Evolutionary conservation across 257 asterid species (phyloP).

Genomic region (Nicotiana tomentosiformis): DNA sequence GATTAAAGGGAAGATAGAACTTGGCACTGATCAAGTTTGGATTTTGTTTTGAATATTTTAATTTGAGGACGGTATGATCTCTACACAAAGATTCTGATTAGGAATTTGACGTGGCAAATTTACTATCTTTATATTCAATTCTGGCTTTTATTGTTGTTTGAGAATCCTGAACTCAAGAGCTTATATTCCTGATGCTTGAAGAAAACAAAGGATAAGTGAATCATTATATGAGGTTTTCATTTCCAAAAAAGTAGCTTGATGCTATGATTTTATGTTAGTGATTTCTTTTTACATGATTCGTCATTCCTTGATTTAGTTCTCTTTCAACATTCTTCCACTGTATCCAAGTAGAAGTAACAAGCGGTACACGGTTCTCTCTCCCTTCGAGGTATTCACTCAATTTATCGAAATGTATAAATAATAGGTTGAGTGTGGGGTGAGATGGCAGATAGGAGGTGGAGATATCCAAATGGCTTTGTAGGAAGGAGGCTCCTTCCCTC

Average conservation of each 20-base stretch:
- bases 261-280: not conserved
- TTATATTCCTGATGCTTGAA: not conserved
- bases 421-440: not conserved
- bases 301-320: not conserved
- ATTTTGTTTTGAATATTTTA: not conserved
- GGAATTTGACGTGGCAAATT: not conserved
- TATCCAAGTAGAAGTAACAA: not conserved
- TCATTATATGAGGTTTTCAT: not conserved
- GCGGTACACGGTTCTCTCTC: not conserved
- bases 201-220: not conserved
- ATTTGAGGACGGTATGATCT: not conserved
- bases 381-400: not conserved
- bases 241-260: not conserved
- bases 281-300: not conserved
- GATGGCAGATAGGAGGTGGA: not conserved
- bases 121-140: not conserved
- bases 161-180: not conserved
- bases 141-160: not conserved
- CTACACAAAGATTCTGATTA: not conserved
- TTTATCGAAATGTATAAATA: not conserved
- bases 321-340: not conserved
- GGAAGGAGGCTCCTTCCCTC: not conserved
- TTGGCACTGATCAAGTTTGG: not conserved
- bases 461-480: not conserved
- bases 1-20: no score